These are phyloP conservation scores for Colletotrichum chrysophilum DNA, from an alignment of 2,329 filamentous ascomycete genomes.

Conservation along the genomic window DNA sequence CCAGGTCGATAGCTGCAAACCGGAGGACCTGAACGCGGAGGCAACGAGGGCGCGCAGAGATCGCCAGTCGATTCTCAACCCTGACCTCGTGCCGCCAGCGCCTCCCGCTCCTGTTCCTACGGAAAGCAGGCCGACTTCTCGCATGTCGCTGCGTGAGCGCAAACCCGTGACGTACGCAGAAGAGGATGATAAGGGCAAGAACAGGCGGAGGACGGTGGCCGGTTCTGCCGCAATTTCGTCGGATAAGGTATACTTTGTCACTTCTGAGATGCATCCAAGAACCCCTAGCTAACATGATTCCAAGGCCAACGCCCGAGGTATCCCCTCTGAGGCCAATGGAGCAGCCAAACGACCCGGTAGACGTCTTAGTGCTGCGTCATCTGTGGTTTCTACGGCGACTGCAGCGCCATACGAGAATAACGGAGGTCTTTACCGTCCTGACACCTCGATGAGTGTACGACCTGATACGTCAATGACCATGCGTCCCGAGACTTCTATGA, in stretches of 20 bases:
- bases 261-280: not conserved
- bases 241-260: constrained; percentile 41
- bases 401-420: not conserved
- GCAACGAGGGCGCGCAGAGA: constrained; percentile 69
- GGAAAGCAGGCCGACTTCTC: constrained; percentile 52
- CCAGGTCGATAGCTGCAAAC: constrained; percentile 75
- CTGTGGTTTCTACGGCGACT: constrained; percentile 27
- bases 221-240: constrained; percentile 51
- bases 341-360: constrained; percentile 41
- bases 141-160: constrained; percentile 77
- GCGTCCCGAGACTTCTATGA: constrained; percentile 45
- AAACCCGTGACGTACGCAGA: constrained; percentile 61
- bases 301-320: constrained; percentile 38
- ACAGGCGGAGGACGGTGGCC: constrained; percentile 67
- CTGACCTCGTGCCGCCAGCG: constrained; percentile 34
- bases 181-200: constrained; percentile 44
- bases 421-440: constrained; percentile 32
- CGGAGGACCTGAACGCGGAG: constrained; percentile 79
- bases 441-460: constrained; percentile 36
- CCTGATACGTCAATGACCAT: constrained; percentile 40
- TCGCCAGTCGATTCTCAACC: constrained; percentile 59
- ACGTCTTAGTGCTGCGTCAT: constrained; percentile 55
- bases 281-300: constrained; percentile 13
- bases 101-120: constrained; percentile 28
- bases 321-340: constrained; percentile 27